phyloP scores from a whole-genome alignment of 2,329 filamentous ascomycete species.

The Pseudofabraea citricarpa region DNA sequence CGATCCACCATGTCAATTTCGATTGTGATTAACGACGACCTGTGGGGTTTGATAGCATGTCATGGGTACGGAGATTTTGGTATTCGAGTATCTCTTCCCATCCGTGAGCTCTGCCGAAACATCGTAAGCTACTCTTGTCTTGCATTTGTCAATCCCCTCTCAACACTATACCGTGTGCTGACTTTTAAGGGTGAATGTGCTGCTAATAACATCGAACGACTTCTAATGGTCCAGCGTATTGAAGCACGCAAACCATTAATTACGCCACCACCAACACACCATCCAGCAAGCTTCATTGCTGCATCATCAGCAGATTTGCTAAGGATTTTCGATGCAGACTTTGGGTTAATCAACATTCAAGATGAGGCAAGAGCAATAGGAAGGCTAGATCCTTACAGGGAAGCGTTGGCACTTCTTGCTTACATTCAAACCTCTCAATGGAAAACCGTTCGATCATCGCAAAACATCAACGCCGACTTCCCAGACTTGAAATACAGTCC shows the following conservation, averaged over 20 bases:
- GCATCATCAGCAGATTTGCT: constrained; percentile 17
- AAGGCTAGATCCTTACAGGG: constrained; percentile 16
- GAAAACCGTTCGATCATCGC: constrained; percentile 10
- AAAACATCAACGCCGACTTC: constrained; percentile 17
- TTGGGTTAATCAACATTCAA: constrained; percentile 17
- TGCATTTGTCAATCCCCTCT: neutral
- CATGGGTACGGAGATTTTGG: constrained; percentile 71
- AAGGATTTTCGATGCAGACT: constrained; percentile 18
- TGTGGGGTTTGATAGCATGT: constrained; percentile 85
- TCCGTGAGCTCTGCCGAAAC: constrained; percentile 82
- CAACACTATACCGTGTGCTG: neutral
- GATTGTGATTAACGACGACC: constrained; percentile 74
- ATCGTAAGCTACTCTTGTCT: constrained; percentile 40
- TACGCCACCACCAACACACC: constrained; percentile 8
- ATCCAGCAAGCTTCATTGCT: constrained; percentile 13
- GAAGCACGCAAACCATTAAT: constrained; percentile 11
- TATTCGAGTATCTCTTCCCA: constrained; percentile 83
- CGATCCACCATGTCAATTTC: constrained; percentile 90
- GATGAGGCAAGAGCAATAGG: constrained; percentile 19
- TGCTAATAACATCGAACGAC: constrained; percentile 14
- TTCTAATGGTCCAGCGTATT: constrained; percentile 14
- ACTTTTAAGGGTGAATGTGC: constrained; percentile 13
- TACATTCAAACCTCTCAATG: constrained; percentile 14
- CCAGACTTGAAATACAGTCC: constrained; percentile 11
- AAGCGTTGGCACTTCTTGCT: constrained; percentile 15